Evolutionary conservation across 805 yeast species (phyloP), one percentile per base, ranked within the genome.

Genomic region (Ogataea nitratoaversa): DNA sequence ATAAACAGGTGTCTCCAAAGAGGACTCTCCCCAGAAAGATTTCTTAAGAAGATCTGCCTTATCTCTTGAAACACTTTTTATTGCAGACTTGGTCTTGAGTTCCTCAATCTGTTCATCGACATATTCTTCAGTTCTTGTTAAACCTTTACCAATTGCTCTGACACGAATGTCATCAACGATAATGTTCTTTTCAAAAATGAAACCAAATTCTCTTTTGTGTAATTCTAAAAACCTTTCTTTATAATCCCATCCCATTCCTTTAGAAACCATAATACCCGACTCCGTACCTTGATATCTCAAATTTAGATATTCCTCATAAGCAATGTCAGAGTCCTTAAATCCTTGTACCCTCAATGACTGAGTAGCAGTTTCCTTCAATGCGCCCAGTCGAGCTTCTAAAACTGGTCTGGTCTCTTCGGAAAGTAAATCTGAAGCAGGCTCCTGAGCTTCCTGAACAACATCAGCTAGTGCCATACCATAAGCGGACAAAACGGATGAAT

Each of bases 261-360:
- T 60, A 5, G 52, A 44, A n/a, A 84, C 77, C 84, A 89, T 83
- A 46, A 90, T 64, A 30, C 84, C 81, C 2, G 96, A 84, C 54
- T 90, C 96, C n/a, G 95, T 83, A 8, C 96, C 96, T 46, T 78
- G 78, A 56, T 85, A 90, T 54, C 95, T 72, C 70, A 89, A 66
- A 56, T 89, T 89, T 46, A 89, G 64, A 50, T 74, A 85, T 32
- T 74, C 74, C 53, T 88, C 95, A 40, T 72, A 68, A 19, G 53
- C 57, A 19, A 86, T 71, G 19, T 69, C 63, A 4, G 62, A 59
- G 4, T 59, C 60, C 0, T 50, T 30, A 48, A 80, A 76, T 0
- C 86, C 85, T 59, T 88, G 95, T 1, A 46, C 47, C 2, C 37
- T 40, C 29, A 76, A 67, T 32, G 71, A 65, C 5, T 42, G 48